These are phyloP conservation scores for Pyrus bretschneideri DNA, from an alignment of 306 rosid genomes.

Conservation along the genomic window DNA sequence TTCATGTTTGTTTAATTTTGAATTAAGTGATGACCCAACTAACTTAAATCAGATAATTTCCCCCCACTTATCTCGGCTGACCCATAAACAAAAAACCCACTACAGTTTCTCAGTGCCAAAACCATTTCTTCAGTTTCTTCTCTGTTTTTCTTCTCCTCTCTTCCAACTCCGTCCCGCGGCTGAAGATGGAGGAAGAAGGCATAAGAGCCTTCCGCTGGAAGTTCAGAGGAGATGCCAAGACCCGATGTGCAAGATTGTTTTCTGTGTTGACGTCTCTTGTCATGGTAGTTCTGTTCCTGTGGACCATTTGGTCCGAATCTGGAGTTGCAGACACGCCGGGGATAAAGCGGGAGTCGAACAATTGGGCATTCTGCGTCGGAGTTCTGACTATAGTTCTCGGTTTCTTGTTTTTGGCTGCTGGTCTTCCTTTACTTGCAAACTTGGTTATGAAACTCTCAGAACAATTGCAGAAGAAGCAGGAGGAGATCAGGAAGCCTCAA, in stretches of 20 bases:
- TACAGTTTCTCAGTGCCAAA: background rate
- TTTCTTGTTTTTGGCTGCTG: constrained; percentile 36
- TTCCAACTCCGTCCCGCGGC: background rate
- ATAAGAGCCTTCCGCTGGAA: constrained; percentile 12
- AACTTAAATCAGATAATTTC: background rate
- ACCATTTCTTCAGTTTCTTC: background rate
- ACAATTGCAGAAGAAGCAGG: constrained; percentile 28
- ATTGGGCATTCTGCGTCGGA: constrained; percentile 35
- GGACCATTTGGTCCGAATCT: constrained; percentile 31
- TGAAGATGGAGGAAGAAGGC: constrained; percentile 13
- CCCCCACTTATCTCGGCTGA: background rate
- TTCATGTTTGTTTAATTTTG: background rate
- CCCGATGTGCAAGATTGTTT: constrained; percentile 13
- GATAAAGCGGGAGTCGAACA: background rate
- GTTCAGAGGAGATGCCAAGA: background rate
- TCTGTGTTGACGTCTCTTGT: constrained; percentile 21
- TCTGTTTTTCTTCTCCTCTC: background rate
- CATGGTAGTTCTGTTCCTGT: constrained; percentile 26
- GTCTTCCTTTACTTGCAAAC: constrained; percentile 47
- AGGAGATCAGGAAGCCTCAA: constrained; percentile 18
- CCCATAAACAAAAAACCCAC: background rate
- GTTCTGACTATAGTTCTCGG: constrained; percentile 41
- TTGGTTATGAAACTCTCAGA: constrained; percentile 36
- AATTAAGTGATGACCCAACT: background rate
- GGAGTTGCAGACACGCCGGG: constrained; percentile 21